Evolutionary conservation across 148 eudicot genomes (phyloP), one percentile per base, ranked within the genome.

Genomic region (Drosera capensis): DNA sequence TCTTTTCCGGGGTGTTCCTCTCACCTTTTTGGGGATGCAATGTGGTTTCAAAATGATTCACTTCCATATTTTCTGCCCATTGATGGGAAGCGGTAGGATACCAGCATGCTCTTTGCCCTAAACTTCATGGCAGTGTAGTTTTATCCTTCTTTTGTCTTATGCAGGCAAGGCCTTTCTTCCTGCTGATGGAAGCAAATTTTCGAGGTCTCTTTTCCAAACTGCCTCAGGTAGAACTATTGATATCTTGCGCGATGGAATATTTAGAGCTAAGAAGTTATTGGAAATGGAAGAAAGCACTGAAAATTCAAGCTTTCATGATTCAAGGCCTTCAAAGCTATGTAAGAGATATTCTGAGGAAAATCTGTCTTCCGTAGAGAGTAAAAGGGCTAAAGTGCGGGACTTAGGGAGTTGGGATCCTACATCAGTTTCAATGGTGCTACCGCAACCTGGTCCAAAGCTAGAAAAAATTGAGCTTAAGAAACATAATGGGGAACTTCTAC

Each of bases 201-300:
- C 55, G 14, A 68, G 52, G 67, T 73, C 95, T 37, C 71, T 84
- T 80, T 84, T 90, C 68, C 84, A 80, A 65, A 84, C 99, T 25
- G 99, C 78, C 23, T 80, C 88, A 4, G 99, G 95, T 49, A 84
- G 80, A 65, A 51, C 43, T 23, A 95, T 90, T 46, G 70, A 65
- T 23, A 59, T 85, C 60, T 84, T 85, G 60, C 62, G 82, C 37
- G 56, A 67, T 39, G 95, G 95, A 46, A 64, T 90, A 43, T 51
- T 46, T 25, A 75, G 67, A 70, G 99, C 95, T 26, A 73, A 73
- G 63, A 36, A 79, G 40, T 73, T 84, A 59, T 62, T 84, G 54
- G 87, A 87, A 48, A 30, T 75, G 45, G 59, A 68, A 23, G 82
- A 68, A 52, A 49, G 46, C 59, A 3, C 31, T 44, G 61, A 59